Evolutionary conservation across 1,284 basidiomycete species (phyloP), one percentile per base, ranked within the genome.

Genomic region (Cutaneotrichosporon sp.): DNA sequence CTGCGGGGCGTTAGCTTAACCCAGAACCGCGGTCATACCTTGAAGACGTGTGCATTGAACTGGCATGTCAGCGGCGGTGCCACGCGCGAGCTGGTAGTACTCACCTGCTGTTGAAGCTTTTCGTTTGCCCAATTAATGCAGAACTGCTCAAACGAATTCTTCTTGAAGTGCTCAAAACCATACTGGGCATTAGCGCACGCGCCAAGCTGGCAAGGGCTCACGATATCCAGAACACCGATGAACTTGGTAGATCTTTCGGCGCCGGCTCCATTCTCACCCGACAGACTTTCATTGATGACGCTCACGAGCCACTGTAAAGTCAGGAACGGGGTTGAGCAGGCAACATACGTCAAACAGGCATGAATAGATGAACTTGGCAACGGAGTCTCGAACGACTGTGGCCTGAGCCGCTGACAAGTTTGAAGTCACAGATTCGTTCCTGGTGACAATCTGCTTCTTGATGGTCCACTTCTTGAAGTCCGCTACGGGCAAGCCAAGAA

Each of bases 71-170:
- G 63, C 33, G 45, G 20, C 20, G 20, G 4, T 3, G n/a, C n/a
- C 9, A 12, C n/a, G 8, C 38, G 12, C 18, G n/a, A 22, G 45
- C 45, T 36, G 26, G 5, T 13, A 23, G 36, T 42, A 13, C 67
- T 38, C 62, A 88, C 89, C 82, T 94, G 90, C 73, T 96, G 92
- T 65, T 96, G 92, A 33, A 96, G 63, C 59, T 98, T 97, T 77
- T 98, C 96, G 68, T 99, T 98, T 42, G 96, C 96, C 74, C 97
- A 98, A 73, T 99, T 98, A 79, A 99, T 99, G 75, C 93, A 97
- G 77, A 98, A 98, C 77, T 99, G 96, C 75, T 99, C 96, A 70
- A 97, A 98, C 10, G 91, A 96, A 76, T 97, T 97, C 86, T 93
- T 94, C 77, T 94, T 88, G 79, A 94, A 94, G 74, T 94, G 90